Base-by-base conservation (phyloP, 805 yeast species). In the Yamadazyma paraphyllophila region DNA sequence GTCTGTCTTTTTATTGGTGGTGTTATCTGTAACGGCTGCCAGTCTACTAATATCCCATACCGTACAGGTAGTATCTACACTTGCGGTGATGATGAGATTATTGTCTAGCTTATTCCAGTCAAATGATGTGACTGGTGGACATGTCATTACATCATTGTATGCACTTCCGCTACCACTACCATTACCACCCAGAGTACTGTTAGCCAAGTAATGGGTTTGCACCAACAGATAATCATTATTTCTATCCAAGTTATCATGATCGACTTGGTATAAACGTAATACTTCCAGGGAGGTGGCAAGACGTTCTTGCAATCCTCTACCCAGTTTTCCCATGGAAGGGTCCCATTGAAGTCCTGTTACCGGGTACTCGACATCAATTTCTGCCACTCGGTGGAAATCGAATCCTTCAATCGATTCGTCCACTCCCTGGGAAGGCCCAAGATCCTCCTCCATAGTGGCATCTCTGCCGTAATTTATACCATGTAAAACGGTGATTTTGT, bases 31-130 rank as follows among this genome's bases (percentile, higher is more conserved):
- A 14, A 41, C 17, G 14, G 45, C 14, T 4, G 26, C 5, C 36
- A 34, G 38, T 25, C 75, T 61, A 49, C 63, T 59, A 27, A 90
- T 63, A 65, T 94, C 98, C 98, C 99, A 94, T 3, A 90, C 82
- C 0, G 98, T 91, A 66, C 99, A 94, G 0, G 99, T 94, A 1
- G 99, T 94, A 66, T 94, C 99, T 9, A 92, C 88, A 15, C 94
- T 83, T 50, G 92, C 80, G 1, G 97, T 88, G 31, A 94, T 85
- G 15, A 90, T 77, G 33, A 82, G 64, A 40, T 80, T 79, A 2
- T 88, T 78, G 55, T 88, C 91, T 1, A 74, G 71, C 31, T 74
- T 67, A 67, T 87, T 89, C 97, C 99, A 94, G 66, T 94, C 97
- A 56, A 94, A 88, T 1, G 96, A 83, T 0, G 98, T 91, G 43